These are phyloP conservation scores for Castanea sativa DNA, from an alignment of 306 rosid genomes.

Conservation along the genomic window DNA sequence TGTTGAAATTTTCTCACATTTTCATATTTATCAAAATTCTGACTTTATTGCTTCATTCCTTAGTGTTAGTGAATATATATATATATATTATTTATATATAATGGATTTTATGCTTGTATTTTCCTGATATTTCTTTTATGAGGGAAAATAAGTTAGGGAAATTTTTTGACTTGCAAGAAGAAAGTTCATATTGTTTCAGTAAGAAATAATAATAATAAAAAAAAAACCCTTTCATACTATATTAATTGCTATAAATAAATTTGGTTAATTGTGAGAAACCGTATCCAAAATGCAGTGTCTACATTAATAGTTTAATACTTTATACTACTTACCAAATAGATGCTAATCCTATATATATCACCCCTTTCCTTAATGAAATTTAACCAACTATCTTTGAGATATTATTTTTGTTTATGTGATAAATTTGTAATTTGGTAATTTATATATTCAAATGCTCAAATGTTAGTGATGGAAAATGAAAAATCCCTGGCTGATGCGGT, in stretches of 20 bases:
- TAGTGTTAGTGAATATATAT: too few species aligned
- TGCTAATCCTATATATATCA: not conserved
- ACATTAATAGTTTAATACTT: not conserved
- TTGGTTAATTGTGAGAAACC: too few species aligned
- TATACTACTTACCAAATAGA: not conserved
- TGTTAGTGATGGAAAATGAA: constrained; percentile 51
- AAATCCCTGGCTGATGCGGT: constrained; percentile 18
- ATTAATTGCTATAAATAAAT: not conserved
- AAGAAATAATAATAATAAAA: not conserved
- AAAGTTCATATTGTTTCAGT: not conserved
- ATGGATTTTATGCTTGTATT: not conserved
- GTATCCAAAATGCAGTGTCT: too few species aligned
- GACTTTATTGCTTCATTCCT: not conserved
- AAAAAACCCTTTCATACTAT: not conserved
- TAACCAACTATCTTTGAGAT: not conserved
- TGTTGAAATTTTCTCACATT: not conserved
- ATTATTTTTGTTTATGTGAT: not conserved
- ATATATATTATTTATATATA: too few species aligned
- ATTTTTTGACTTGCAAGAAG: not conserved
- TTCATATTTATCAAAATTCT: not conserved
- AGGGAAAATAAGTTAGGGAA: not conserved
- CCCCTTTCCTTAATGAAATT: not conserved
- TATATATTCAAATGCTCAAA: constrained; percentile 21
- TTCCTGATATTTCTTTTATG: not conserved
- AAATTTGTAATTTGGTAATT: not conserved